These are phyloP conservation scores for Sungouiella thailandica DNA, from an alignment of 805 yeast genomes.

Conservation along the genomic window DNA sequence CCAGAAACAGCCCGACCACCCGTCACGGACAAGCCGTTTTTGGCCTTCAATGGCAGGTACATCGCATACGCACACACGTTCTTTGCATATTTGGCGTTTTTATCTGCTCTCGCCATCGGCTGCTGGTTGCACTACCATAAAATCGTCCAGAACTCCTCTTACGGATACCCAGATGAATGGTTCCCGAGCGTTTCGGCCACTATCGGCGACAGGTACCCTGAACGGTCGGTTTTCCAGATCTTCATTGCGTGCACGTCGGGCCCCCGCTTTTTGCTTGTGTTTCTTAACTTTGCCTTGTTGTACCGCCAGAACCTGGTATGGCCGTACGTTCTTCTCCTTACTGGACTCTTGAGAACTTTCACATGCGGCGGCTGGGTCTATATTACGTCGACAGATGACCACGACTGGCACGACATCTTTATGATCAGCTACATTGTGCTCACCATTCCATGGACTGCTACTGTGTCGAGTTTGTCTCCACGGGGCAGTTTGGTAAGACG, in stretches of 20 bases:
- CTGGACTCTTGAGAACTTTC: conserved; percentile 84
- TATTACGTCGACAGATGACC: conserved; percentile 95
- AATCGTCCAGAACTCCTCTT: conserved; percentile 81
- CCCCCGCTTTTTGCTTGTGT: conserved; percentile 70
- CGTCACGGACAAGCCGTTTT: too few species aligned
- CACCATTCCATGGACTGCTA: conserved; percentile 86
- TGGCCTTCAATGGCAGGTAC: conserved; percentile 53
- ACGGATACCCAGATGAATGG: conserved; percentile 97
- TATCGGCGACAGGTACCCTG: conserved; percentile 96
- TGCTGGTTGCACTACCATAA: conserved; percentile 75
- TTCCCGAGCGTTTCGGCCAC: conserved; percentile 97
- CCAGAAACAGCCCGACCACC: too few species aligned
- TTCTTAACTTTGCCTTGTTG: conserved; percentile 48
- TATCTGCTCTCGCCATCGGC: conserved; percentile 72
- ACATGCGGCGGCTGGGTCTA: conserved; percentile 99
- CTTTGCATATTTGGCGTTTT: conserved; percentile 69
- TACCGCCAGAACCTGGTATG: conserved; percentile 30
- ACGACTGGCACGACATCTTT: conserved; percentile 91
- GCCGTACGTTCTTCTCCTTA: conserved; percentile 40
- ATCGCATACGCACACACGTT: conserved; percentile 70
- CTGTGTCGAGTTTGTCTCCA: conserved; percentile 51
- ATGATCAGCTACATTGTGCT: conserved; percentile 87
- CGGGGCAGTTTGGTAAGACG: conserved; percentile 40
- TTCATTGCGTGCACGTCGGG: conserved; percentile 91
- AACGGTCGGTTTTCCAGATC: conserved; percentile 85